Evolutionary conservation across 2,329 filamentous ascomycete genomes (phyloP), one percentile per base, ranked within the genome.

Genomic region (Monosporascus sp.): DNA sequence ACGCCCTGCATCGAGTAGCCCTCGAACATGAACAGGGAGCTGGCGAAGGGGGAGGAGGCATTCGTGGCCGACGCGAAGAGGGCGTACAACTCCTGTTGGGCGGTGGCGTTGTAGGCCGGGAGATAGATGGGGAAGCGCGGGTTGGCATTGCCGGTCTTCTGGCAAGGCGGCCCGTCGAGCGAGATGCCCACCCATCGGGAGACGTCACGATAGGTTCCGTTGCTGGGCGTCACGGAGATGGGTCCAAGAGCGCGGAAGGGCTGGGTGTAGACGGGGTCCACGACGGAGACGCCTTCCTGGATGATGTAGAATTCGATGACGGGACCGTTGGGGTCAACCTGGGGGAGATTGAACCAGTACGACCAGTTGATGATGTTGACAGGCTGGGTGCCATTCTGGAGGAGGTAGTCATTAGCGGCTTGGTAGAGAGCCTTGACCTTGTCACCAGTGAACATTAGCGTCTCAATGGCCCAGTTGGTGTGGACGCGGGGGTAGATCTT

Each of bases 1-100:
- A 82, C 72, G 1, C 73, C 79, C 22, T 73, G 63, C 7, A 62
- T 65, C 1, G 78, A 72, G 64, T 83, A 83, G 3, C 76, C 76
- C 60, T 84, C 80, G 51, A 83, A 78, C 72, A 82, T 75, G 65
- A 82, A 77, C 45, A 81, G 66, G 1, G 73, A 73, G 57, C 68
- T 59, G n/a, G 65, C 55, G 31, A 69, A 70, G 25, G 60, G 64
- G 35, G 62, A 60, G 15, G 55, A 46, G 37, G 53, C 58, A n/a
- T 57, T 63, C 38, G 61, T 62, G 6, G 63, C 61, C 7, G 58
- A 52, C 5, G 56, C 61, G 60, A 72, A 75, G 17, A 64, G 52
- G n/a, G 68, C 60, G 58, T 69, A 73, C 31, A 59, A 58, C 50
- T 60, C 37, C 22, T 55, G 53, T 52, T 67, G 60, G 27, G 70